phyloP scores from a whole-genome alignment of 768 basidiomycete species.

The Xerocomellus dryophilus region DNA sequence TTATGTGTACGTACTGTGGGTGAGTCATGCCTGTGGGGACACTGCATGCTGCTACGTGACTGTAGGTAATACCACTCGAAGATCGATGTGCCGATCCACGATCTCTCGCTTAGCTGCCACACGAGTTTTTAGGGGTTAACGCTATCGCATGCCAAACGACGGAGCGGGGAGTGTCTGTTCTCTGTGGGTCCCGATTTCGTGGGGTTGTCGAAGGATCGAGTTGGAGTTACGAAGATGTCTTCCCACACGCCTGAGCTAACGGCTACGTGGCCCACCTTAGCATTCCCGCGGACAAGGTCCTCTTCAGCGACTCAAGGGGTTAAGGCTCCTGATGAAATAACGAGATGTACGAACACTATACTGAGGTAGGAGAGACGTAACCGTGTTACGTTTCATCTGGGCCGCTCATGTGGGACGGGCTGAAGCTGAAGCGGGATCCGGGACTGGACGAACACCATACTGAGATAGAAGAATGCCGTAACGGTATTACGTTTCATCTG shows the following conservation, averaged over 20 bases:
- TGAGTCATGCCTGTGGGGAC: background rate
- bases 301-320: conserved; percentile 5
- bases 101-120: conserved; percentile 2
- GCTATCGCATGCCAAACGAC: background rate
- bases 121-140: conserved; percentile 7
- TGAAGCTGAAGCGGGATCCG: conserved; percentile 1
- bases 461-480: background rate
- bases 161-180: background rate
- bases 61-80: background rate
- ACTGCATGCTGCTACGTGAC: conserved; percentile 3
- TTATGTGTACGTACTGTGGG: conserved; percentile 7
- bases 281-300: conserved; percentile 24
- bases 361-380: conserved; percentile 13
- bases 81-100: conserved; percentile 15
- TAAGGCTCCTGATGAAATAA: conserved; percentile 19
- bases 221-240: conserved; percentile 2
- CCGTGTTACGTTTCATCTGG: conserved; percentile 17
- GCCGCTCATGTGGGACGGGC: conserved; percentile 2
- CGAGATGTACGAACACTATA: conserved; percentile 12
- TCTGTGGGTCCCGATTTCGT: background rate
- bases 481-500: conserved; percentile 3
- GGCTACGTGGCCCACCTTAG: conserved; percentile 10
- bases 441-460: conserved; percentile 32
- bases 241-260: conserved; percentile 27
- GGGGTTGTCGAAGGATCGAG: background rate